phyloP scores from a whole-genome alignment of 1,284 basidiomycete genomes.

The Ustilago xerochloae region DNA sequence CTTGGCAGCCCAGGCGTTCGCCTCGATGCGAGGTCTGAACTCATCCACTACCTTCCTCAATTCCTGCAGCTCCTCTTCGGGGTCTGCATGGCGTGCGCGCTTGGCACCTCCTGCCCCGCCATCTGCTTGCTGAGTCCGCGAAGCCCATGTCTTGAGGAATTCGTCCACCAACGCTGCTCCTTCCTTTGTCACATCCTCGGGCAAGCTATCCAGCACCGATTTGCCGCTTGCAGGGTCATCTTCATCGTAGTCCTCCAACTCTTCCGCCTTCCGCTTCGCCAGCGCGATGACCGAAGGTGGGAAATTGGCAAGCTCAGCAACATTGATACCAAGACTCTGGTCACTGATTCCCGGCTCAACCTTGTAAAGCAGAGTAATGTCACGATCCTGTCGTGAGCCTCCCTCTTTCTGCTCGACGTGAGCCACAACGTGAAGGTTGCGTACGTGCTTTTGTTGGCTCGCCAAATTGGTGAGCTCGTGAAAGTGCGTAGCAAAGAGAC shows the following conservation, averaged over 20 bases:
- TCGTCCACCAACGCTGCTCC: constrained; percentile 84
- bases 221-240: constrained; percentile 12
- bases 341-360: constrained; percentile 80
- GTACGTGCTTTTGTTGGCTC: constrained; percentile 85
- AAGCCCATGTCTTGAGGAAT: constrained; percentile 81
- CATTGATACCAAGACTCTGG: constrained; percentile 98
- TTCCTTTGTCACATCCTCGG: constrained; percentile 76
- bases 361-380: constrained; percentile 86
- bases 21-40: constrained; percentile 77
- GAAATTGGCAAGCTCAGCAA: constrained; percentile 95
- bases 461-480: constrained; percentile 95
- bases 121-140: constrained; percentile 8
- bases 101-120: constrained; percentile 8
- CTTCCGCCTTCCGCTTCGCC: constrained; percentile 93
- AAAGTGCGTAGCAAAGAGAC: constrained; percentile 97
- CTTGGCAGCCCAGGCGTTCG: constrained; percentile 80
- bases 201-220: constrained; percentile 36
- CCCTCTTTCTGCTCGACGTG: constrained; percentile 76
- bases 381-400: constrained; percentile 74
- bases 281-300: constrained; percentile 92
- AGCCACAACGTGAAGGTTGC: constrained; percentile 95
- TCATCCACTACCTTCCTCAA: constrained; percentile 77
- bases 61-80: constrained; percentile 76
- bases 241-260: constrained; percentile 88
- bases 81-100: constrained; percentile 52